Conservation (phyloP, 179 eudicot genomes). For the Vitellaria paradoxa region DNA sequence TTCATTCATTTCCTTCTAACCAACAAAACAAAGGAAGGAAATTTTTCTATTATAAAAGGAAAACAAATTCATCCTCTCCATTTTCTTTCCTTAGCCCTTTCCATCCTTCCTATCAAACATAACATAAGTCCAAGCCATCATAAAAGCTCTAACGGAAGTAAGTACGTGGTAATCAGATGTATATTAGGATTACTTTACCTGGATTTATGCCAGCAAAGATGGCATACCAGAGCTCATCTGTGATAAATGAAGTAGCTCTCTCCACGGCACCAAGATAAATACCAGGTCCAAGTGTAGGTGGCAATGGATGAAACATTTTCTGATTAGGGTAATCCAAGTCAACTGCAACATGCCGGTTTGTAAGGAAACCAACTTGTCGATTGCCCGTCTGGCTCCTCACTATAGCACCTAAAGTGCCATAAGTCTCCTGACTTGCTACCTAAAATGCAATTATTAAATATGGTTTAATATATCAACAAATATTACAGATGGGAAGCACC, state of each 20-base stretch:
- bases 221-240: constrained; percentile 95
- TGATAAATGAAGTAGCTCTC: constrained; percentile 95
- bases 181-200: constrained; percentile 39
- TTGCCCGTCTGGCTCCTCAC: constrained; percentile 94
- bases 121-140: not conserved
- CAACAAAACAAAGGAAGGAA: no score
- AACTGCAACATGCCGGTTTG: constrained; percentile 94
- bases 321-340: constrained; percentile 93
- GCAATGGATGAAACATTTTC: constrained; percentile 97
- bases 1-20: no score
- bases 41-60: no score
- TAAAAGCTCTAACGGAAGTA: no score
- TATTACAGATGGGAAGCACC: not conserved
- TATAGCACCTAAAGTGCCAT: constrained; percentile 95
- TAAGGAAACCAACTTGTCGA: constrained; percentile 91
- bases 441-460: constrained; percentile 21
- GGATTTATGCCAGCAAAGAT: constrained; percentile 95
- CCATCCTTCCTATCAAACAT: not conserved
- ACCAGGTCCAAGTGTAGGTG: constrained; percentile 96
- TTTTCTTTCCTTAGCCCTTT: no score
- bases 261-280: constrained; percentile 95
- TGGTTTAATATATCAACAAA: not conserved
- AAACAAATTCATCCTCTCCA: no score
- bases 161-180: not conserved
- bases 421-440: constrained; percentile 97